Evolutionary conservation across 441 rosid genomes (phyloP), one percentile per base, ranked within the genome.

Genomic region (Adansonia rubrostipa): DNA sequence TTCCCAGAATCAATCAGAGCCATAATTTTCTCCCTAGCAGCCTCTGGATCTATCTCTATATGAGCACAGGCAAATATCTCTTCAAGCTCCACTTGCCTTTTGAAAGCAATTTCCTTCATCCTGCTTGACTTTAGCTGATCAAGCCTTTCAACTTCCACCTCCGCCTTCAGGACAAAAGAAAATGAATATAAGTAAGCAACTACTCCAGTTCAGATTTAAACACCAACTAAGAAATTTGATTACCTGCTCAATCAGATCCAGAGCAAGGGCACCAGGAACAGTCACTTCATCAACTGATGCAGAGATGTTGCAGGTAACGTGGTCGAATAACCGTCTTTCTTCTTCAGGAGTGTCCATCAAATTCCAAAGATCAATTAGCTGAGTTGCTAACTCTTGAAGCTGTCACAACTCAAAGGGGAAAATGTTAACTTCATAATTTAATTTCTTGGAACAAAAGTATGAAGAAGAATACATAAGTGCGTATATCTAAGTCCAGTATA

Each of bases 91-190:
- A 88, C 81, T 80, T 96, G 99, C 87, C 76, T 92, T 84, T 92
- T 96, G 79, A 96, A 88, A 4, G 98, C 97, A 67, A 96, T 91
- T 85, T 96, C 99, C 85, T 96, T 94, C 99, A 96, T 96, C 77
- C 93, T 82, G 88, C 99, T 96, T 6, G 93, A 86, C 88, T 96
- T 94, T 63, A 91, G 91, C 87, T 88, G 92, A 87, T 96, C 99
- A 79, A 96, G 97, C 87, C 99, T 91, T 71, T 91, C 96, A 62
- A 92, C 99, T 85, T 96, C 98, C 73, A 92, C 93, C 82, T 85
- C 92, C 14, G 97, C 97, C 99, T 96, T 83, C 71, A 80, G 73
- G 20, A 65, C 20, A 73, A 61, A 75, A 19, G 56, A 76, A 64
- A 61, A 60, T 63, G 47, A 74, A 74, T 72, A 48, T 53, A 14